Percentiles rank a stretch among this genome's conserved stretches.
These are phyloP conservation scores for Breynia disticha DNA, from an alignment of 441 rosid species.

Conservation along the genomic window DNA sequence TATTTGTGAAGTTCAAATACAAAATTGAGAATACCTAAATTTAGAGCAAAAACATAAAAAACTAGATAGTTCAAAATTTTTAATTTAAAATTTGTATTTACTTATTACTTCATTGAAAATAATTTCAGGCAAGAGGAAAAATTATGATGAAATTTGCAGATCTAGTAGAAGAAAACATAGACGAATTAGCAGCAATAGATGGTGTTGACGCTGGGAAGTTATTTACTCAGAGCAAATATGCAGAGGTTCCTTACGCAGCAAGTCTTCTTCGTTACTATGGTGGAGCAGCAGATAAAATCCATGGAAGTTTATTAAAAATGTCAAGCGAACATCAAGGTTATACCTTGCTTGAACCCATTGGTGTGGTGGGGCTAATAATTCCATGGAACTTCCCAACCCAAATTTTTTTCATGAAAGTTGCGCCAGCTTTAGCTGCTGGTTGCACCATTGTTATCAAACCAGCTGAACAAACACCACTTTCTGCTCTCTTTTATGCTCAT, in stretches of 20 bases:
- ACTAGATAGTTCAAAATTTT: too few species aligned
- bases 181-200: constrained; percentile 64
- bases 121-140: constrained; percentile 54
- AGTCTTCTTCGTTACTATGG: constrained; percentile 51
- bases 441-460: constrained; percentile 88
- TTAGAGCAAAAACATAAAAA: not conserved
- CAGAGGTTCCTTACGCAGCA: constrained; percentile 42
- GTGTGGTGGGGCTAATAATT: constrained; percentile 65
- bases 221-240: constrained; percentile 25
- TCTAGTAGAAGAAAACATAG: constrained; percentile 45
- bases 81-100: too few species aligned
- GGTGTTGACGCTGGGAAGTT: constrained; percentile 64
- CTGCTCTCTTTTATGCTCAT: constrained; percentile 67
- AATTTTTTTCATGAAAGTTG: constrained; percentile 57
- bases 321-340: constrained; percentile 51
- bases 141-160: constrained; percentile 59
- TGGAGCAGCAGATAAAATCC: constrained; percentile 88
- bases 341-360: constrained; percentile 73
- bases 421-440: constrained; percentile 76
- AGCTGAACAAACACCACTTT: constrained; percentile 81
- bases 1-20: too few species aligned
- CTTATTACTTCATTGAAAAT: too few species aligned
- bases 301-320: constrained; percentile 66
- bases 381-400: constrained; percentile 81
- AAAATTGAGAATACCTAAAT: too few species aligned